Conservation (phyloP, 2,329 filamentous ascomycete species). For the Sarocladiaceae sp. region DNA sequence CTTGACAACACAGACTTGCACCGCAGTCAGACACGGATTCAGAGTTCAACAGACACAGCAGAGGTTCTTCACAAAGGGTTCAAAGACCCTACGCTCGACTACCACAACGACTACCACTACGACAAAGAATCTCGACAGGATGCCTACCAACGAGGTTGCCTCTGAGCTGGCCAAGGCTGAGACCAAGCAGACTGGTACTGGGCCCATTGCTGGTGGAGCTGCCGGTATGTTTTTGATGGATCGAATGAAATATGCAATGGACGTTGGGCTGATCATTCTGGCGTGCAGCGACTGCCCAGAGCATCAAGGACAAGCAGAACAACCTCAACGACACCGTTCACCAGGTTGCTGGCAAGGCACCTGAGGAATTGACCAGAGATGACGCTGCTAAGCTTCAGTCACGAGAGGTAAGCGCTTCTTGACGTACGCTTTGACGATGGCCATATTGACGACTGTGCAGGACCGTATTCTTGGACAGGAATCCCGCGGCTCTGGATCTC, state of each 20-base stretch:
- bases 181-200: background rate
- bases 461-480: conserved; percentile 9
- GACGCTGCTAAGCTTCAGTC: conserved; percentile 10
- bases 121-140: background rate
- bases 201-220: conserved; percentile 8
- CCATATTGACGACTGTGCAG: background rate
- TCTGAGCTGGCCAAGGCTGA: conserved; percentile 9
- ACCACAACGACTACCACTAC: background rate
- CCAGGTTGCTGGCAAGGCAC: background rate
- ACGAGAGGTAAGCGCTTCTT: background rate
- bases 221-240: background rate
- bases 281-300: conserved; percentile 9
- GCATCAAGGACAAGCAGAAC: conserved; percentile 10
- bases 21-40: background rate
- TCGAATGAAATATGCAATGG: background rate
- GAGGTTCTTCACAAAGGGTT: background rate
- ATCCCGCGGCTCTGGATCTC: background rate
- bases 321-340: conserved; percentile 8
- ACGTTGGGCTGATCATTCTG: no score
- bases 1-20: background rate
- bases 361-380: conserved; percentile 1
- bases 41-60: background rate
- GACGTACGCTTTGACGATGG: background rate
- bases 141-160: conserved; percentile 5
- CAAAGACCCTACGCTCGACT: no score